Evolutionary conservation across 441 rosid genomes (phyloP).

Genomic region (Erodium chrysanthum): DNA sequence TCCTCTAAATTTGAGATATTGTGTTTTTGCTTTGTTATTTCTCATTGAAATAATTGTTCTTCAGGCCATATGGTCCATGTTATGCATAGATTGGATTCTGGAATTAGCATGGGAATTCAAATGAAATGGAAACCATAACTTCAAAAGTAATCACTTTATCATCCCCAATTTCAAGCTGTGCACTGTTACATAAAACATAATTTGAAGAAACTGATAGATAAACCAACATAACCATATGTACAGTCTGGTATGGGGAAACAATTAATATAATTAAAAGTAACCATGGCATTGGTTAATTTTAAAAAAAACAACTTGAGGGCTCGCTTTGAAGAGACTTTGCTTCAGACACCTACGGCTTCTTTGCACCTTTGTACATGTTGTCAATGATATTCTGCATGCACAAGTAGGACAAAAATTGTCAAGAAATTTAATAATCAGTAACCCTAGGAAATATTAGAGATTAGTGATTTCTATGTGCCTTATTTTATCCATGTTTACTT

Average conservation of each 20-base stretch:
- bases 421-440: background rate
- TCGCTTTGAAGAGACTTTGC: background rate
- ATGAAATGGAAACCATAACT: too few species aligned
- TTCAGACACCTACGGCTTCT: conserved; percentile 33
- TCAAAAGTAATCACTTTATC: too few species aligned
- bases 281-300: background rate
- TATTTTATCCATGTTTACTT: too few species aligned
- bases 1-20: too few species aligned
- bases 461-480: too few species aligned
- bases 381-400: conserved; percentile 46
- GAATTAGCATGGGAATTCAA: too few species aligned
- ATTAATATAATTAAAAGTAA: background rate
- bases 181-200: background rate
- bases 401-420: too few species aligned
- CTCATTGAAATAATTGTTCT: too few species aligned
- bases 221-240: conserved; percentile 17
- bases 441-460: background rate
- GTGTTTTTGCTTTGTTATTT: too few species aligned
- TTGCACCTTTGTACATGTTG: conserved; percentile 54
- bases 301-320: background rate
- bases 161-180: too few species aligned
- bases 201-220: background rate
- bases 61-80: too few species aligned
- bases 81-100: too few species aligned
- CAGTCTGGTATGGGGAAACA: conserved; percentile 12